Percentiles rank a stretch among this genome's conserved stretches.
Conservation (phyloP, 2,329 filamentous ascomycete genomes). For the Colletotrichum navitas region DNA sequence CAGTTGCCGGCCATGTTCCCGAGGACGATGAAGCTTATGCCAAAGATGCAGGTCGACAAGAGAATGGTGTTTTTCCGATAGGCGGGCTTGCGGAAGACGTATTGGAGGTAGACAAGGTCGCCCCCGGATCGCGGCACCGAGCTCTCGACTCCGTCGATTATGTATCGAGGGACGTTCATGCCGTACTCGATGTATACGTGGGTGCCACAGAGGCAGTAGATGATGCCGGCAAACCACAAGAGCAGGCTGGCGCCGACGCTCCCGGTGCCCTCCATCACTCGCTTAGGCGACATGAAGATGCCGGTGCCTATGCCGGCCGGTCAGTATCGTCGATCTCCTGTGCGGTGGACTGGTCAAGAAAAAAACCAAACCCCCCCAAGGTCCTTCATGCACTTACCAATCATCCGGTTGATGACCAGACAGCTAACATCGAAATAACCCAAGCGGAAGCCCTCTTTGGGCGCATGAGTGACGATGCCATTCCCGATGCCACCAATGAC, state of each 20-base stretch:
- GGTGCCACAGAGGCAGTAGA: conserved; percentile 54
- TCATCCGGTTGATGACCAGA: conserved; percentile 54
- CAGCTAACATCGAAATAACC: conserved; percentile 54
- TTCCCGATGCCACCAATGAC: conserved; percentile 36
- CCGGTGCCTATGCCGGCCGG: conserved; percentile 49
- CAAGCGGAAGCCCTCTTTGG: conserved; percentile 52
- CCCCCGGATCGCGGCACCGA: conserved; percentile 14
- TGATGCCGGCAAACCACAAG: conserved; percentile 55
- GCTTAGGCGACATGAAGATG: conserved; percentile 52
- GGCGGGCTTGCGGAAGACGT: conserved; percentile 55
- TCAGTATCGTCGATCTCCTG: neutral
- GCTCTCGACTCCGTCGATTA: conserved; percentile 52
- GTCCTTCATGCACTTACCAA: conserved; percentile 47
- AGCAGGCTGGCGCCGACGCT: conserved; percentile 53
- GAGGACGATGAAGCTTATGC: conserved; percentile 58
- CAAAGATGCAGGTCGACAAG: conserved; percentile 59
- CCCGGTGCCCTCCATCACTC: conserved; percentile 51
- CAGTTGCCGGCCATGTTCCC: conserved; percentile 64
- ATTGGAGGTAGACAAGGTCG: conserved; percentile 54
- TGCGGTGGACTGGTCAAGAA: neutral
- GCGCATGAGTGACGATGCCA: conserved; percentile 51
- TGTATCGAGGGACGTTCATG: conserved; percentile 59
- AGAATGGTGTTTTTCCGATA: conserved; percentile 53
- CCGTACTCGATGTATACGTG: conserved; percentile 61
- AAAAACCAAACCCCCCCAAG: too few relatives aligned